These are phyloP conservation scores for Blastobotrys robertii DNA, from an alignment of 805 yeast species.

Conservation along the genomic window DNA sequence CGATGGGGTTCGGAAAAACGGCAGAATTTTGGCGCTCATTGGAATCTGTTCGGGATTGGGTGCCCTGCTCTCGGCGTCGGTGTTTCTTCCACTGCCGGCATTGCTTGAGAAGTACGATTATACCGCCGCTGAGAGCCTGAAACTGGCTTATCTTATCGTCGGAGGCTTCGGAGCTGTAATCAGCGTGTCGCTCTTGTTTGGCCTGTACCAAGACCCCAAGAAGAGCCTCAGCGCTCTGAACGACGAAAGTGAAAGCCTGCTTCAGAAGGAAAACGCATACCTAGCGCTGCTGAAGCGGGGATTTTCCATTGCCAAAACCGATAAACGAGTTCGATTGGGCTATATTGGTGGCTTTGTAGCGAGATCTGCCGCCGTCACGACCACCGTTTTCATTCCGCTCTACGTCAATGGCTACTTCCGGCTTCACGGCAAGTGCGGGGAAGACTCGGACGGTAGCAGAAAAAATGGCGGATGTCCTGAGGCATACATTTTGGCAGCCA, in stretches of 20 bases:
- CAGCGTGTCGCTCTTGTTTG: slow-evolving; percentile 32
- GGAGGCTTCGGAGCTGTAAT: slow-evolving; percentile 34
- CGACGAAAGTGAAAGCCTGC: slow-evolving; percentile 13
- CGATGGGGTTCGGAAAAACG: slow-evolving; percentile 29
- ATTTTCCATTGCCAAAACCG: slow-evolving; percentile 35
- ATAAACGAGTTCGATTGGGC: slow-evolving; percentile 43
- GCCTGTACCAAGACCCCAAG: slow-evolving; percentile 37
- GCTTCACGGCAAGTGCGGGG: slow-evolving; percentile 39
- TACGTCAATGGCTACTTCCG: slow-evolving; percentile 49
- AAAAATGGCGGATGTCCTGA: slow-evolving; percentile 41
- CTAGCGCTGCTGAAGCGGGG: slow-evolving; percentile 38
- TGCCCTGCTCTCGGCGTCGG: slow-evolving; percentile 51
- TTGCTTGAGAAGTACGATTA: slow-evolving; percentile 32
- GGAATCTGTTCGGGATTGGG: slow-evolving; percentile 60
- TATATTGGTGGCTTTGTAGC: slow-evolving; percentile 55
- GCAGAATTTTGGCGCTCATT: slow-evolving; percentile 48
- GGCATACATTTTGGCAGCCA: slow-evolving; percentile 57
- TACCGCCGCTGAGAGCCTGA: slow-evolving; percentile 36
- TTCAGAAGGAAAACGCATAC: slow-evolving; percentile 23
- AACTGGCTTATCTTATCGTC: slow-evolving; percentile 40
- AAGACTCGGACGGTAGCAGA: slow-evolving; percentile 18
- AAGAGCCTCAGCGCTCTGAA: slow-evolving; percentile 24
- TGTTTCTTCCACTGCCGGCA: slow-evolving; percentile 49
- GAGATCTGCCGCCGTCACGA: slow-evolving; percentile 50
- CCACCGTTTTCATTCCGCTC: slow-evolving; percentile 53